Percentiles rank a stretch among this genome's conserved stretches.
These are phyloP conservation scores for Picea glauca DNA, from an alignment of 75 land plant species.

Conservation along the genomic window DNA sequence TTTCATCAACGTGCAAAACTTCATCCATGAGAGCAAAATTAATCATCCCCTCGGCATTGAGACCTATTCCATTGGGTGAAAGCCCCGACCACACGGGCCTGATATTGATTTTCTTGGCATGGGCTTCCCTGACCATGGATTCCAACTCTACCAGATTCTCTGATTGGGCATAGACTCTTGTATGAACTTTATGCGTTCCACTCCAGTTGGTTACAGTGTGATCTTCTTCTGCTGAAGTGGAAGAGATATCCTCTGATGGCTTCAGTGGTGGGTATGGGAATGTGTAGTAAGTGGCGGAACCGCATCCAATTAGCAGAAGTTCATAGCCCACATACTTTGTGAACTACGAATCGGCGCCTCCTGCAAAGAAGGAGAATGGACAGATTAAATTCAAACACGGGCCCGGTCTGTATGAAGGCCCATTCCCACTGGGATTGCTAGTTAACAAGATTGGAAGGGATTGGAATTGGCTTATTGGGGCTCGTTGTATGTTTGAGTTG, in stretches of 20 bases:
- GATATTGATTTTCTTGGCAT: constrained; percentile 52
- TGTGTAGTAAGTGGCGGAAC: constrained; percentile 63
- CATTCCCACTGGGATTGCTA: too few relatives aligned
- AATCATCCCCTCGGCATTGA: constrained; percentile 78
- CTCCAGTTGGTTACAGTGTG: constrained; percentile 95
- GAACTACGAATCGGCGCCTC: too few relatives aligned
- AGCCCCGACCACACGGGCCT: constrained; percentile 93
- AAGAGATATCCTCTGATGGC: constrained; percentile 46
- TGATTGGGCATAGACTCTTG: constrained; percentile 71
- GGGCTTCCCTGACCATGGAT: constrained; percentile 43
- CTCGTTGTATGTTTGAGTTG: too few relatives aligned
- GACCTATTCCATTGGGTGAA: constrained; percentile 97
- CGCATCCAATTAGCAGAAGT: too few relatives aligned
- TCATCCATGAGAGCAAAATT: constrained; percentile 92
- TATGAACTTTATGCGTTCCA: constrained; percentile 86
- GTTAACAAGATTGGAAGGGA: too few relatives aligned
- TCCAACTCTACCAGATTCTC: constrained; percentile 74
- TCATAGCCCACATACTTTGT: too few relatives aligned
- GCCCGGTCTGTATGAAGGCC: too few relatives aligned
- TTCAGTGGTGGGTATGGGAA: constrained; percentile 67
- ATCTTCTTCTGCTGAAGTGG: constrained; percentile 51
- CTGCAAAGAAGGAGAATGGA: too few relatives aligned
- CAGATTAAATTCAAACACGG: too few relatives aligned
- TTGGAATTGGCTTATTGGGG: too few relatives aligned
- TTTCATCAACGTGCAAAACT: constrained; percentile 75